These are phyloP conservation scores for Mortierella sp. DNA, from an alignment of 371 early-diverging fungal species.

Conservation along the genomic window DNA sequence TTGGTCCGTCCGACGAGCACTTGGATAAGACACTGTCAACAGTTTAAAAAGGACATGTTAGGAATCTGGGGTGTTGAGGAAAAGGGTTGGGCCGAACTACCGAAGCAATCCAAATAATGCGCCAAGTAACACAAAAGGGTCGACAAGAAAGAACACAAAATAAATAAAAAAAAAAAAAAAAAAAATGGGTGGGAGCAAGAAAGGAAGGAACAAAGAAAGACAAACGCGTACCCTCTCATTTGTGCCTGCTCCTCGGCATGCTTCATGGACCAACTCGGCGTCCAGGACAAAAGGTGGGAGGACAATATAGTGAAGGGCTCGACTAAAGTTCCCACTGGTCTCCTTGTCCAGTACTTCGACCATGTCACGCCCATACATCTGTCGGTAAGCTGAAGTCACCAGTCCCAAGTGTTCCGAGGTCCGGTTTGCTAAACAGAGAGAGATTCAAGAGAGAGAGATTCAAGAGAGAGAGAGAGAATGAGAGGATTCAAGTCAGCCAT, in stretches of 20 bases:
- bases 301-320: conserved; percentile 32
- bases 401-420: conserved; percentile 34
- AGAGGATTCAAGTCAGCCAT: background rate
- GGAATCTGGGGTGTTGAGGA: too few relatives aligned
- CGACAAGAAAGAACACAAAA: background rate
- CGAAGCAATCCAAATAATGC: too few relatives aligned
- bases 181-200: background rate
- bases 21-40: conserved; percentile 33
- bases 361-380: conserved; percentile 43
- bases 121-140: too few relatives aligned
- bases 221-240: conserved; percentile 43
- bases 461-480: background rate
- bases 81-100: background rate
- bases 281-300: conserved; percentile 35
- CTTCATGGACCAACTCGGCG: conserved; percentile 41
- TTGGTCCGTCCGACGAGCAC: conserved; percentile 37
- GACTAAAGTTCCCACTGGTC: conserved; percentile 43
- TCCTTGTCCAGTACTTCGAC: conserved; percentile 41
- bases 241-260: conserved; percentile 42
- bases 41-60: background rate
- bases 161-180: background rate
- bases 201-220: background rate
- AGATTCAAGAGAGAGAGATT: background rate
- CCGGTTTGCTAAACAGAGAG: conserved; percentile 24
- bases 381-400: conserved; percentile 37